Percentiles rank a stretch among this genome's conserved stretches.
These are phyloP conservation scores for Raffaelea arxii DNA, from an alignment of 2,329 filamentous ascomycete species.

Conservation along the genomic window DNA sequence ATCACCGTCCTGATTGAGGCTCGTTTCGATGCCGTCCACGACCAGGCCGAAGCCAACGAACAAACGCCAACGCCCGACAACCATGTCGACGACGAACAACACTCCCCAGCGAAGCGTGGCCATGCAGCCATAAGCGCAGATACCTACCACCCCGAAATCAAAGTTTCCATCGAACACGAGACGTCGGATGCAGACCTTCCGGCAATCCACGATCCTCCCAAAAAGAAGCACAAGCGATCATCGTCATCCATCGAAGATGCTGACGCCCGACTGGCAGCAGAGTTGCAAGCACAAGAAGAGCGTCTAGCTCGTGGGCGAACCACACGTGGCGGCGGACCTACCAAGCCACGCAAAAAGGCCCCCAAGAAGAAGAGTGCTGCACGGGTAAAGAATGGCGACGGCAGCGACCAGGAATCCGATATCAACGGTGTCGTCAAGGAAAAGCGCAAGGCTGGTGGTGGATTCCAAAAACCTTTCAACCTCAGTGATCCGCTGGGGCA, in stretches of 20 bases:
- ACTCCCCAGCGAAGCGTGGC: conserved; percentile 26
- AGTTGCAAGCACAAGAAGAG: conserved; percentile 89
- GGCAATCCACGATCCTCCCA: conserved; percentile 25
- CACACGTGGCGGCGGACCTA: conserved; percentile 64
- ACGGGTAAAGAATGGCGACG: conserved; percentile 68
- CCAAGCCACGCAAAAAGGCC: conserved; percentile 54
- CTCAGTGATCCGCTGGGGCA: conserved; percentile 61
- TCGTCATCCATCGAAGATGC: conserved; percentile 53
- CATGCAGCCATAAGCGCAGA: conserved; percentile 20
- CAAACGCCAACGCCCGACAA: conserved; percentile 24
- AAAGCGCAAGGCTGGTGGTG: conserved; percentile 78
- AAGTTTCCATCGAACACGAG: conserved; percentile 28
- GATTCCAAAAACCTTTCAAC: conserved; percentile 81
- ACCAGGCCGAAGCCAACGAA: conserved; percentile 34
- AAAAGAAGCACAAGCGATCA: conserved; percentile 61
- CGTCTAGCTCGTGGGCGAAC: conserved; percentile 54
- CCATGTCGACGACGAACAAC: conserved; percentile 9
- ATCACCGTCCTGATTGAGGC: conserved; percentile 65
- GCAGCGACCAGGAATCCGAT: conserved; percentile 63
- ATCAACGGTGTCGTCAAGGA: conserved; percentile 41
- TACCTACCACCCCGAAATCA: conserved; percentile 28
- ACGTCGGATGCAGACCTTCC: conserved; percentile 27
- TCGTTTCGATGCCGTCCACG: conserved; percentile 62
- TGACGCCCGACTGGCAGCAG: conserved; percentile 78
- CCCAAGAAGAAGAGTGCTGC: conserved; percentile 65